Conservation (phyloP, 305 asterid species). For the Petunia hybrid region DNA sequence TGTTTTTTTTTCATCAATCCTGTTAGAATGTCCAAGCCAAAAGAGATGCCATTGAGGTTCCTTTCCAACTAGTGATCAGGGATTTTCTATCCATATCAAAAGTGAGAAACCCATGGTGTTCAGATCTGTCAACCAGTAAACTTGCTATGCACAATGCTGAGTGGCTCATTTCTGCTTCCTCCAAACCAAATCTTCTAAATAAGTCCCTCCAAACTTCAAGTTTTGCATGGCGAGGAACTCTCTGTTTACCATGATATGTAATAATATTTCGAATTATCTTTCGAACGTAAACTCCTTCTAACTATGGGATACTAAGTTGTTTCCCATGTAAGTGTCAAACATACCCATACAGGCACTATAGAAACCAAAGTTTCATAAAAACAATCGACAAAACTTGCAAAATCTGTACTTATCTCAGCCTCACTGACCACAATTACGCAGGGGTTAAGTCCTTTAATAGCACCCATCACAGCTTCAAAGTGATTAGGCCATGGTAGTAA, state of each 20-base stretch:
- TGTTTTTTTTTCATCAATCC: no score
- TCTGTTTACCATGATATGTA: conserved; percentile 31
- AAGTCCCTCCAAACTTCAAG: conserved; percentile 41
- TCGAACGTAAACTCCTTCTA: no score
- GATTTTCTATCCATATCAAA: conserved; percentile 44
- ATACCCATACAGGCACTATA: conserved; percentile 36
- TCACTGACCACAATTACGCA: conserved; percentile 42
- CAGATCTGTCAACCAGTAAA: conserved; percentile 36
- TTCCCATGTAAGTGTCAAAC: conserved; percentile 6
- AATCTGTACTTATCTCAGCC: conserved; percentile 33
- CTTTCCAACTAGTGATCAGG: conserved; percentile 50
- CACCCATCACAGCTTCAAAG: conserved; percentile 30
- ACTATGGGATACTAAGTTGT: no score
- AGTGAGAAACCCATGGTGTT: conserved; percentile 35
- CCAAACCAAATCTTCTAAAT: conserved; percentile 41
- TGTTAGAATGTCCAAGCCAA: conserved; percentile 30
- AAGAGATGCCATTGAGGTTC: conserved; percentile 34
- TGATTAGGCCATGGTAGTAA: conserved; percentile 31
- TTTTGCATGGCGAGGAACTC: conserved; percentile 12
- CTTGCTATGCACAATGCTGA: conserved; percentile 43
- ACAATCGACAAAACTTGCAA: conserved; percentile 27
- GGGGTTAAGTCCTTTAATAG: conserved; percentile 41
- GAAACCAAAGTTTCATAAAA: conserved; percentile 31
- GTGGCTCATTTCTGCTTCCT: conserved; percentile 48
- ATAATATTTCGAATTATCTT: neutral